These are phyloP conservation scores for Astragalus membranaceus DNA, from an alignment of 306 rosid species.

Conservation along the genomic window DNA sequence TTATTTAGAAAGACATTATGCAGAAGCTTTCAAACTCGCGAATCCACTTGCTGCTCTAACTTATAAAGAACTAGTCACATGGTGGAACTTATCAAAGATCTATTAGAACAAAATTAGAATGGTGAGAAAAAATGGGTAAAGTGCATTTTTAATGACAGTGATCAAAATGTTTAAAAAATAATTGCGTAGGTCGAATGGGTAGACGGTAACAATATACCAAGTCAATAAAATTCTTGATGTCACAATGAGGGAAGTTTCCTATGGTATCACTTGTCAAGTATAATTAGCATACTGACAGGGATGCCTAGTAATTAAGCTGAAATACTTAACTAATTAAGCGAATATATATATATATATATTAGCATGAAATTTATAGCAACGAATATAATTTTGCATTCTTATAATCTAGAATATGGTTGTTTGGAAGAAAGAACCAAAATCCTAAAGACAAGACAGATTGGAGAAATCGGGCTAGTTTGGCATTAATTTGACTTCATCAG, in stretches of 20 bases:
- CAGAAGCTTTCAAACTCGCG: no score
- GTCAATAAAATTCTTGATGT: no score
- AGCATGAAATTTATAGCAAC: background rate
- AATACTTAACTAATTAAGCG: no score
- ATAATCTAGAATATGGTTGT: background rate
- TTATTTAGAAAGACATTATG: no score
- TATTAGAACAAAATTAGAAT: background rate
- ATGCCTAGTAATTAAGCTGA: background rate
- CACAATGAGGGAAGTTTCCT: no score
- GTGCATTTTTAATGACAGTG: background rate
- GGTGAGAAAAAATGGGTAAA: background rate
- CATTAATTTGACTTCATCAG: slow-evolving; percentile 13
- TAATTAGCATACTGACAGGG: background rate
- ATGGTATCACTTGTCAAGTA: no score
- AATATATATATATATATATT: no score
- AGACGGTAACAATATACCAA: background rate
- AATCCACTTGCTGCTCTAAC: background rate
- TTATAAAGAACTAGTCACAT: background rate
- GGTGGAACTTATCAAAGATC: background rate
- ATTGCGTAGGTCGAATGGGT: background rate
- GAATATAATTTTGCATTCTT: background rate
- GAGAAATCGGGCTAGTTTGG: background rate
- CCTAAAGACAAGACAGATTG: background rate
- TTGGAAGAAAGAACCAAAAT: background rate
- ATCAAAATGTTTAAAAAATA: background rate